These are phyloP conservation scores for Paracorniculantispora psalliotae DNA, from an alignment of 2,329 filamentous ascomycete species.

Conservation along the genomic window DNA sequence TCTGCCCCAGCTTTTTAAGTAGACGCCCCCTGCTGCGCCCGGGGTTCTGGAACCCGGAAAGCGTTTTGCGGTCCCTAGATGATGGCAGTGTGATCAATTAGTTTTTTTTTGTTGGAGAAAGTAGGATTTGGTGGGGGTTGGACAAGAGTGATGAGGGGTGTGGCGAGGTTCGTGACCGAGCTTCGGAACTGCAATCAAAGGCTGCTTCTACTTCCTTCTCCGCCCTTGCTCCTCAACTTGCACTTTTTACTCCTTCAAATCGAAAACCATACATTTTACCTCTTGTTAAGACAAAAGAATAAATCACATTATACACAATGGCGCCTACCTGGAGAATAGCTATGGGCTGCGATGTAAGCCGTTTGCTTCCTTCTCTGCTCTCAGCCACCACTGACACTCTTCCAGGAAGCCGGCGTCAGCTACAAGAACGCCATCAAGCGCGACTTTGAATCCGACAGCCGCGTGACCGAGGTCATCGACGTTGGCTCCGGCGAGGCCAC, in stretches of 20 bases:
- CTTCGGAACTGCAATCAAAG: slow-evolving; percentile 1
- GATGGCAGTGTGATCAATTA: slow-evolving; percentile 4
- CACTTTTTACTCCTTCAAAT: slow-evolving; percentile 2
- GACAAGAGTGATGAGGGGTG: neutral
- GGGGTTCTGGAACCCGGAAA: slow-evolving; percentile 7
- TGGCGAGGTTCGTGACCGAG: slow-evolving; percentile 5
- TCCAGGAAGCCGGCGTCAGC: slow-evolving; percentile 62
- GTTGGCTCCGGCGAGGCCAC: slow-evolving; percentile 62
- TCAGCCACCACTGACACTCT: slow-evolving; percentile 3
- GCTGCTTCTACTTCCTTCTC: neutral
- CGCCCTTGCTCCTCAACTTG: neutral
- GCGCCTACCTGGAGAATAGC: slow-evolving; percentile 48
- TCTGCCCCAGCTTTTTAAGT: slow-evolving; percentile 11
- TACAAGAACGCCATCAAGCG: slow-evolving; percentile 77
- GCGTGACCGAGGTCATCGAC: slow-evolving; percentile 65
- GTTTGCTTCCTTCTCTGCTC: neutral
- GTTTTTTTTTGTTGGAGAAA: neutral
- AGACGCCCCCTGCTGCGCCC: neutral
- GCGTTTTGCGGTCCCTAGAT: slow-evolving; percentile 7
- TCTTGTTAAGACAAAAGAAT: neutral
- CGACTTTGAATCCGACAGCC: slow-evolving; percentile 62
- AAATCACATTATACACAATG: slow-evolving; percentile 29
- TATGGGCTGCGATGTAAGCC: slow-evolving; percentile 47
- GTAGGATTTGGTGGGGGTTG: slow-evolving; percentile 10
- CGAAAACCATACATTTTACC: neutral